Evolutionary conservation across 805 yeast species (phyloP), one percentile per base, ranked within the genome.

Genomic region (Wickerhamomyces ciferrii): DNA sequence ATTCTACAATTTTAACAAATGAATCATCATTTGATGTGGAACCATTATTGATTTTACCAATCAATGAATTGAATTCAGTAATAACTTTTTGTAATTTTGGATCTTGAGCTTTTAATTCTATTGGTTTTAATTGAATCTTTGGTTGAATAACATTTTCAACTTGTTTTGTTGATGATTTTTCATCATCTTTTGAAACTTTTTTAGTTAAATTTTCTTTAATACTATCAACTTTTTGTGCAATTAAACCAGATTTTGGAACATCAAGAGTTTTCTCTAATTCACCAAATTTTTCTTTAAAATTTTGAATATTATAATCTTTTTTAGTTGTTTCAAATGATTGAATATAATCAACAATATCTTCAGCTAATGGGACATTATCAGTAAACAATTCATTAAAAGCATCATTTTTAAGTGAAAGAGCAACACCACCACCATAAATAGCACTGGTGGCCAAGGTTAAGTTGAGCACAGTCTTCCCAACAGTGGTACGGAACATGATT

Each of bases 341-440:
- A 44, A 75, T 67, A 9, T 61, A 55, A 44, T 78, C 77, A 27
- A 83, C 73, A 27, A 76, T 65, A 20, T 65, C 63, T 54, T 81
- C 85, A 35, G 81, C 87, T 43, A 75, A 71, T 18, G 94, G 94
- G 40, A 84, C 76, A 48, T 75, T 76, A 52, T 81, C 82, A 20
- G 81, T 71, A 62, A 81, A 84, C 41, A 70, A 52, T 53, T 84
- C 87, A 53, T 79, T 82, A 60, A 83, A 74, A 17, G 76, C 69
- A 53, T 82, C 85, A 57, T 73, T 73, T 50, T 76, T 67, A 27
- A 79, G 67, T 14, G 89, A 71, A 47, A 74, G 65, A 44, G 75
- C 78, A n/a, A 81, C 75, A 44, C 87, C 88, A 32, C 74, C 80
- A 32, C 77, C 80, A 53, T 82, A 84, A 23, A 76, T 60, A 4